These are phyloP conservation scores for Penicillium sp. DNA, from an alignment of 2,329 filamentous ascomycete genomes.

Conservation along the genomic window DNA sequence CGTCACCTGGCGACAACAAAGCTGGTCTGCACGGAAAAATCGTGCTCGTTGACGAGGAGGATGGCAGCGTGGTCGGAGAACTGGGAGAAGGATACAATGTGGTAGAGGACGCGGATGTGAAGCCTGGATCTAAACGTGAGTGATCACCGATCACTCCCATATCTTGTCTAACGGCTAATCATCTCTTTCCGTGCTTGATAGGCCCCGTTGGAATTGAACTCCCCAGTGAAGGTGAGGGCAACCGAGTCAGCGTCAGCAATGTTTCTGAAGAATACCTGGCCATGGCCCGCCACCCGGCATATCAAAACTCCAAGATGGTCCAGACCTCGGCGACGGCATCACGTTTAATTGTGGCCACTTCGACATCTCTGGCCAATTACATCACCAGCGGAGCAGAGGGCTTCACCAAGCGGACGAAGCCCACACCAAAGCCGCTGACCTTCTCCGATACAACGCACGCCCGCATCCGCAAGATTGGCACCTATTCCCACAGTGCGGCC, in stretches of 20 bases:
- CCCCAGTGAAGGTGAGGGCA: slow-evolving; percentile 45
- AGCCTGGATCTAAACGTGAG: slow-evolving; percentile 86
- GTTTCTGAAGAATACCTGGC: slow-evolving; percentile 61
- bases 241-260: slow-evolving; percentile 46
- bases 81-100: slow-evolving; percentile 76
- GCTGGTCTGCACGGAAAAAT: slow-evolving; percentile 63
- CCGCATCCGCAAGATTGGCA: slow-evolving; percentile 82
- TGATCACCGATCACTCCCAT: slow-evolving; percentile 1
- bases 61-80: slow-evolving; percentile 92
- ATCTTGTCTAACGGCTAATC: slow-evolving; percentile 5
- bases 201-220: slow-evolving; percentile 49
- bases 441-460: slow-evolving; percentile 82
- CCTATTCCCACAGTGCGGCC: slow-evolving; percentile 74
- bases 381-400: slow-evolving; percentile 71
- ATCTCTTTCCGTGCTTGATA: slow-evolving; percentile 17
- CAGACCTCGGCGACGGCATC: slow-evolving; percentile 84
- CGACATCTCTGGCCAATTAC: slow-evolving; percentile 70
- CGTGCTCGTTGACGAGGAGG: slow-evolving; percentile 90
- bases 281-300: slow-evolving; percentile 81
- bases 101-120: slow-evolving; percentile 68
- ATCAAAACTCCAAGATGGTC: slow-evolving; percentile 79
- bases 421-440: slow-evolving; percentile 71
- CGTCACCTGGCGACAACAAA: slow-evolving; percentile 31
- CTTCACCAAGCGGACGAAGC: slow-evolving; percentile 76
- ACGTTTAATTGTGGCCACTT: slow-evolving; percentile 84